A percentile compares a stretch with the other conserved stretches of the same genome.
These are phyloP conservation scores for Lachnellula willkommii DNA, from an alignment of 2,329 filamentous ascomycete genomes.

Conservation along the genomic window DNA sequence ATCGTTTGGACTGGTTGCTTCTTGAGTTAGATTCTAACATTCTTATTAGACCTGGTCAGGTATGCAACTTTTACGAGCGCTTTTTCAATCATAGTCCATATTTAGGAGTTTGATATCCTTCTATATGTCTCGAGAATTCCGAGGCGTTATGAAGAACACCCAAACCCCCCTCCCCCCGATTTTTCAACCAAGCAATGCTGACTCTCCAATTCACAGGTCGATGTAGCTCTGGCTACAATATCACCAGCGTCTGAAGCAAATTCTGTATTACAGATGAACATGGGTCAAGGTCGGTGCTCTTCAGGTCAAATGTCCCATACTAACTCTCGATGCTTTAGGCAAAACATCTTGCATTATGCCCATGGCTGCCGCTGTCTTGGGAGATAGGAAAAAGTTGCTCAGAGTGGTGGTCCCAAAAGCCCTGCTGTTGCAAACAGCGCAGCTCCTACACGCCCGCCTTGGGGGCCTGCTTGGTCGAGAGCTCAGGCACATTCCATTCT, in stretches of 20 bases:
- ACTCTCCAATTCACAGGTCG: slow-evolving; percentile 40
- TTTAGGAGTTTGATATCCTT: background rate
- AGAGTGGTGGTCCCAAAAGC: slow-evolving; percentile 42
- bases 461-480: slow-evolving; percentile 39
- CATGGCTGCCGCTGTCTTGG: slow-evolving; percentile 43
- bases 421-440: slow-evolving; percentile 41
- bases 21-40: slow-evolving; percentile 62
- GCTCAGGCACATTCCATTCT: slow-evolving; percentile 44
- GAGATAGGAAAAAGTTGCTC: slow-evolving; percentile 37
- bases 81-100: no score
- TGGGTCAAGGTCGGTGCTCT: slow-evolving; percentile 50
- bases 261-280: slow-evolving; percentile 61
- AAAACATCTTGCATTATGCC: slow-evolving; percentile 55
- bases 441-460: slow-evolving; percentile 39
- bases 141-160: background rate
- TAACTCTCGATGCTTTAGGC: slow-evolving; percentile 33
- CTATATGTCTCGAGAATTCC: background rate
- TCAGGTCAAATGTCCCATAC: background rate
- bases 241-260: slow-evolving; percentile 46
- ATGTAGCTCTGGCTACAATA: slow-evolving; percentile 58
- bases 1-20: slow-evolving; percentile 58
- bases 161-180: no score
- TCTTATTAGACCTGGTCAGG: slow-evolving; percentile 47
- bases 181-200: background rate
- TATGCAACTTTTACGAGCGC: background rate